Base-by-base conservation (phyloP, 2,329 filamentous ascomycete species). In the Fusarium oxysporum region DNA sequence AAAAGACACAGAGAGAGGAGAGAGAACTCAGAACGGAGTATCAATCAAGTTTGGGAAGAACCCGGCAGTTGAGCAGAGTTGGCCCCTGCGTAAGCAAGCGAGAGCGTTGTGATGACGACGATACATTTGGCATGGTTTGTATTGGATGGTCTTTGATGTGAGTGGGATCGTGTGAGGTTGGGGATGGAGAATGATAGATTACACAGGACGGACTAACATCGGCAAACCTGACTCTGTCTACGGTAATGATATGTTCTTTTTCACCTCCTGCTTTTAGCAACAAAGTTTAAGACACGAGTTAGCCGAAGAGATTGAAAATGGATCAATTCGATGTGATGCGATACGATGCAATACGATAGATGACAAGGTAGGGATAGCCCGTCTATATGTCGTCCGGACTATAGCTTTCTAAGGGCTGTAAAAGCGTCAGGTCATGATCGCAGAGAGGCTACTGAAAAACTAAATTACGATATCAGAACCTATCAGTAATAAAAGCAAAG, bases 301-400 rank as follows among this genome's bases (percentile, higher is more conserved):
- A 51, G 37, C 68, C 64, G 58, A 69, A 40, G 53, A 65, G 47
- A 62, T 50, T 50, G 55, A 25, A 12, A 32, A 28, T 25, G 40
- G 54, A 23, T 32, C 37, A 40, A 44, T 44, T 28, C 30, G 62
- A 50, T 51, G 16, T 32, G 43, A 33, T 61, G 33, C 60, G 48
- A 58, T 45, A 54, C 56, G 56, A 68, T 53, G 33, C 19, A 60
- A 40, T 41, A 56, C 51, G 50, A 65, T 43, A 51, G 43, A 48
- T 63, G 41, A 55, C 38, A 54, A 53, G 70, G 57, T 66, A 72
- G 63, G 70, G 70, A 70, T 73, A 33, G 33, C 43, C 70, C 57
- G 30, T 59, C 64, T 55, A 71, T 67, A 71, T 58, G 45, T 59
- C 70, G 43, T 59, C 53, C 57, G 53, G 53, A 67, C 56, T 72